Conservation (phyloP, 140 eudicot species). For the Stevia rebaudiana region DNA sequence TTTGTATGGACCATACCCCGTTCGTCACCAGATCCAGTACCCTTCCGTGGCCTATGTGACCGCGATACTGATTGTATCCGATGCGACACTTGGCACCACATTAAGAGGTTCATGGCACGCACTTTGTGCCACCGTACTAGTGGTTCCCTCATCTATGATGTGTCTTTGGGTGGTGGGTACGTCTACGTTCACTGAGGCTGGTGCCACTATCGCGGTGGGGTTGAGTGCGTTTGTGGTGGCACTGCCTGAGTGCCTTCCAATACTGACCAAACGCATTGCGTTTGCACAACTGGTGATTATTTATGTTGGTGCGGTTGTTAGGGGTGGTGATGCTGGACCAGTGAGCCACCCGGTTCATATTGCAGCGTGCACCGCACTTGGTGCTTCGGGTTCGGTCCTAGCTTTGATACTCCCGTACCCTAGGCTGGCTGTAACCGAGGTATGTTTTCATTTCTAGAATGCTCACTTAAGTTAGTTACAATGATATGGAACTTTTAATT, state of each 20-base stretch:
- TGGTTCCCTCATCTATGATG: constrained; percentile 45
- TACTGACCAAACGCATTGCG: constrained; percentile 54
- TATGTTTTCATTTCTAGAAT: constrained; percentile 6
- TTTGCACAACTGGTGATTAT: constrained; percentile 72
- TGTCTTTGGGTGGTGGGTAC: constrained; percentile 45
- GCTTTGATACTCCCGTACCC: constrained; percentile 75
- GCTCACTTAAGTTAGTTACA: neutral
- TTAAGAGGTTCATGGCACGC: constrained; percentile 56
- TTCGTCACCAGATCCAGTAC: constrained; percentile 32
- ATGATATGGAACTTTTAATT: too few species aligned
- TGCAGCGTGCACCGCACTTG: constrained; percentile 67
- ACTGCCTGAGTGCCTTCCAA: constrained; percentile 41
- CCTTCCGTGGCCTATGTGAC: constrained; percentile 57
- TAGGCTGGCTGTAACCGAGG: constrained; percentile 56
- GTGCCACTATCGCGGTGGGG: constrained; percentile 48
- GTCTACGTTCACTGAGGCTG: constrained; percentile 20
- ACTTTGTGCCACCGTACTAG: constrained; percentile 47
- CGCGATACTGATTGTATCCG: constrained; percentile 55
- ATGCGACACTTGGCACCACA: constrained; percentile 56
- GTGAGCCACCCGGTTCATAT: constrained; percentile 53
- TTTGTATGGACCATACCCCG: constrained; percentile 41
- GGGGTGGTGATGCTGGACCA: constrained; percentile 17
- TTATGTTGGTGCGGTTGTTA: constrained; percentile 50
- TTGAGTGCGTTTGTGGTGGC: constrained; percentile 47
- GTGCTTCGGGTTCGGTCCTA: constrained; percentile 51